Evolutionary conservation across 805 yeast species (phyloP), one percentile per base, ranked within the genome.

Genomic region (Tetrapisispora namnaoensis): DNA sequence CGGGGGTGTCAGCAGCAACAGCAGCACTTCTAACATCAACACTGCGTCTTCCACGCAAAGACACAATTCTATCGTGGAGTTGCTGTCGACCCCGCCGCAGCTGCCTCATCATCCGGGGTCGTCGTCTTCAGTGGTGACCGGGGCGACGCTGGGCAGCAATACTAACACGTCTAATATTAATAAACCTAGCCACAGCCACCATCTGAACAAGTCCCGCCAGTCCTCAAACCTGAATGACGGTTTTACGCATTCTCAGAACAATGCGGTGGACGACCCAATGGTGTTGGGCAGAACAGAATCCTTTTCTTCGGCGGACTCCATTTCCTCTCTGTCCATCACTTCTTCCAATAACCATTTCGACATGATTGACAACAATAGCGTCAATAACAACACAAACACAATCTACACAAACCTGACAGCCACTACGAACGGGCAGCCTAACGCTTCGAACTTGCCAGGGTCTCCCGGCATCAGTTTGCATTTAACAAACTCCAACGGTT

Each of bases 1-100:
- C 9, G 24, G 24, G 9, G n/a, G 35, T 10, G 22, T 8, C 13
- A 41, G 41, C 21, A 35, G 21, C 16, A 46, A 37, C 17, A 46
- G 37, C 24, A 39, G 49, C 28, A 5, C 44, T 34, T 34, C 44
- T 16, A 45, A 35, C 30, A 22, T 40, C n/a, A 44, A 32, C 14
- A 17, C 41, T n/a, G 28, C 21, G 9, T n/a, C 41, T 30, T 30
- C 32, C 21, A 36, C 42, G 20, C 49, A 46, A 16, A 69, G 81
- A 54, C 80, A 82, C 53, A 76, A 86, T 0, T 82, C 89, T 8
- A 83, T 84, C 44, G 91, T 82, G 39, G 91, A 84, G 61, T 68
- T 84, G 69, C 68, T 84, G 35, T 79, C 86, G 16, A 79, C 89
- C 4, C 93, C 93, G 0, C 93, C 91, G 2, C 84, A 83, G 1